Evolutionary conservation across 2,329 filamentous ascomycete species (phyloP).

Genomic region (Fusarium sp.): DNA sequence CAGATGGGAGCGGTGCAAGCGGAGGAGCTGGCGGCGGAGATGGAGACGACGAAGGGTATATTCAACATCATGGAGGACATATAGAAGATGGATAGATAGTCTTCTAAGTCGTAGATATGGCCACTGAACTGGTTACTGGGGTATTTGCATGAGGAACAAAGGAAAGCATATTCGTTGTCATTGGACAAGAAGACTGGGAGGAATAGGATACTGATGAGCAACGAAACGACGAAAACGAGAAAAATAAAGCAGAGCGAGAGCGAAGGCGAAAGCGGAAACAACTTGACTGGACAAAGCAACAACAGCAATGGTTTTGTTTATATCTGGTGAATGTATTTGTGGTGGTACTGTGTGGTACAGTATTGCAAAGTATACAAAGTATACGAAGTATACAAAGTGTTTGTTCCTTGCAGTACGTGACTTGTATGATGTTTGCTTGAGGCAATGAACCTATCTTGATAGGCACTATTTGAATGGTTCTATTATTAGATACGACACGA

Average conservation of each 20-base stretch:
- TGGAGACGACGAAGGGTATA: slow-evolving; percentile 18
- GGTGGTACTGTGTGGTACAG: neutral
- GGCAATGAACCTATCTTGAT: too few species aligned
- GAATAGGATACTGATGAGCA: slow-evolving; percentile 38
- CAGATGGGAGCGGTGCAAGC: slow-evolving; percentile 20
- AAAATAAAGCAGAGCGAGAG: slow-evolving; percentile 12
- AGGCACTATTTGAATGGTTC: neutral
- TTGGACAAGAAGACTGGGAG: slow-evolving; percentile 17
- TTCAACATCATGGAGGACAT: slow-evolving; percentile 43
- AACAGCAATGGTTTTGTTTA: slow-evolving; percentile 2
- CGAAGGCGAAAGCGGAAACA: neutral
- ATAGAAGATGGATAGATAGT: slow-evolving; percentile 31
- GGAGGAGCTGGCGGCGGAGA: slow-evolving; percentile 20
- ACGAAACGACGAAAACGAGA: slow-evolving; percentile 34
- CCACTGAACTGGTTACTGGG: slow-evolving; percentile 15
- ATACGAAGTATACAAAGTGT: neutral
- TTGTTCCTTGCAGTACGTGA: neutral
- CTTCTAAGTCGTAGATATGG: slow-evolving; percentile 18
- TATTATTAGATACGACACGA: slow-evolving; percentile 10
- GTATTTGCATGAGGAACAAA: slow-evolving; percentile 15
- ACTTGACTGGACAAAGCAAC: slow-evolving; percentile 6
- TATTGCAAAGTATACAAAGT: neutral
- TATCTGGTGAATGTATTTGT: slow-evolving; percentile 7
- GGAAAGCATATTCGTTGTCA: slow-evolving; percentile 2
- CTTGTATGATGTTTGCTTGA: too few species aligned